Base-by-base conservation (phyloP, 1,284 basidiomycete genomes). In the Sanguinoderma infundibulare region DNA sequence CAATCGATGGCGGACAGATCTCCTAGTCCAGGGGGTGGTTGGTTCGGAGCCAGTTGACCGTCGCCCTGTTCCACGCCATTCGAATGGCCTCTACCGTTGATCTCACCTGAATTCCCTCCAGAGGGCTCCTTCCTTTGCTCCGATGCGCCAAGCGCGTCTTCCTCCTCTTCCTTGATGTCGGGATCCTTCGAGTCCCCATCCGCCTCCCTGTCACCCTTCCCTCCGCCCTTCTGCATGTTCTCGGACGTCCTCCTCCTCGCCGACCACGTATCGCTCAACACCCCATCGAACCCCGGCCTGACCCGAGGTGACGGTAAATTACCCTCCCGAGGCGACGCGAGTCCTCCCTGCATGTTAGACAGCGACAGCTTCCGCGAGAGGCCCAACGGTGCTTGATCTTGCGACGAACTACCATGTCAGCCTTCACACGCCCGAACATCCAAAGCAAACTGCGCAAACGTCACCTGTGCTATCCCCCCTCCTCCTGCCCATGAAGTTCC, bases 1-100 rank as follows among this genome's bases (percentile, higher is more conserved):
- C 96, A 98, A 71, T 94, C 87, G 42, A 96, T 77, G 58, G 79
- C 82, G 24, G 86, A 83, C n/a, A 89, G 80, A 75, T 92, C 90
- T 55, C 78, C 67, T 47, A 83, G 67, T 50, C 79, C 81, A 51
- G 83, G 80, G 59, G 83, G 70, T 22, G 69, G 67, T 9, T 69
- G 67, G 24, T 59, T 54, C 5, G 66, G 53, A 4, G 53, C 38
- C 8, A 55, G 22, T 28, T 40, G 42, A 8, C 32, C 56, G 20
- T 60, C 57, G 24, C 49, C 17, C 39, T 42, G 44, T 20, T 40
- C 50, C 40, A 50, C 40, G 24, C 52, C 38, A 14, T 30, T 39
- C 52, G 36, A 38, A 36, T 32, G 15, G 8, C 53, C 30, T 15
- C 32, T 14, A 35, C 49, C 49, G n/a, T 35, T 51, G 32, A 35